Base-by-base conservation (phyloP, 1,284 basidiomycete species). In the Malassezia cuniculi region DNA sequence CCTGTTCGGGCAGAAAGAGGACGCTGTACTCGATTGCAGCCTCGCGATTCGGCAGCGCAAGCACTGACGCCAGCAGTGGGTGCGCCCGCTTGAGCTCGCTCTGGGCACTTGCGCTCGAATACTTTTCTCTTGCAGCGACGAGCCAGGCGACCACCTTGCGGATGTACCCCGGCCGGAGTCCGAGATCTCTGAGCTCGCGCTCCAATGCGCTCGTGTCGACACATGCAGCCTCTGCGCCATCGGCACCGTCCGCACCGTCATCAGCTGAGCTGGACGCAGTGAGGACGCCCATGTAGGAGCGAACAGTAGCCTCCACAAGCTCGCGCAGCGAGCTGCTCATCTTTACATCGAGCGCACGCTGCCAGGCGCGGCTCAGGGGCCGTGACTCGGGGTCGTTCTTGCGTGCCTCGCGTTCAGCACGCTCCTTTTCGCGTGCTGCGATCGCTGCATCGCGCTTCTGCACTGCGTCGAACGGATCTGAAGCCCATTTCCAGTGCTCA, bases 301-400 rank as follows among this genome's bases (percentile, higher is more conserved):
- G 81, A n/a, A 90, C 78, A 0, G 79, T 78, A 16, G 76, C 75
- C 68, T 94, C 86, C 5, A 89, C 82, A 39, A 78, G 69, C 48
- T 86, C 84, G 26, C 87, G 74, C 39, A 93, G 70, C 9, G 70
- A 69, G 15, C 72, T 73, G 1, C 82, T 78, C 82, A 94, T 87
- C 60, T 77, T 79, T 14, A 89, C 85, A 65, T 93, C 86, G 0
- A 81, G 80, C 4, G 76, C 77, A 35, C 76, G 72, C 31, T 74
- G 71, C 70, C 81, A 84, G 40, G 75, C 74, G 17, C 71, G 71
- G n/a, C 69, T 63, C 4, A 70, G 57, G 11, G 48, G 47, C 18
- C 42, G 46, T 18, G 7, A 12, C 21, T 12, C n/a, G 9, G 50
- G 50, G 35, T 54, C 48, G 27, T 48, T 39, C 31, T 50, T 43